Conservation (phyloP, 768 basidiomycete genomes). For the Boletus reticulatus region DNA sequence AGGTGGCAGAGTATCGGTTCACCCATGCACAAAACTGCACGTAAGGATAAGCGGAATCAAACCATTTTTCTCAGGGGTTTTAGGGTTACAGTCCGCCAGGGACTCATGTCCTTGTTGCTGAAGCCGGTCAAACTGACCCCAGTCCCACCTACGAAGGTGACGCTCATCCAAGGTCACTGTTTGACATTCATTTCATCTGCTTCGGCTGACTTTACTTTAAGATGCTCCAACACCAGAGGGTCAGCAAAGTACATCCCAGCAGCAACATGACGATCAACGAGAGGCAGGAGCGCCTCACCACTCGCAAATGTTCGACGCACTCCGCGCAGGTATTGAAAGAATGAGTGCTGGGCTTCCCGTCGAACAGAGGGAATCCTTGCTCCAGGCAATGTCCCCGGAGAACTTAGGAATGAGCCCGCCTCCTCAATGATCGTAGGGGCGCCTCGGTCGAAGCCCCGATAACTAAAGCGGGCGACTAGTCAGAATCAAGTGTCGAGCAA, state of each 20-base stretch:
- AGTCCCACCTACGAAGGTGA: too few relatives aligned
- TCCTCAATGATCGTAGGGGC: slow-evolving; percentile 54
- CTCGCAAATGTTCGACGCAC: slow-evolving; percentile 74
- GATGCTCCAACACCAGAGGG: too few relatives aligned
- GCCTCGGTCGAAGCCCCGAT: slow-evolving; percentile 80
- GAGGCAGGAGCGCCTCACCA: slow-evolving; percentile 49
- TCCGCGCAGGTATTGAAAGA: slow-evolving; percentile 82
- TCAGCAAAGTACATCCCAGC: neutral
- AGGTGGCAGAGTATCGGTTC: too few relatives aligned
- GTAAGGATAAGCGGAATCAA: too few relatives aligned
- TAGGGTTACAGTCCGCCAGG: too few relatives aligned
- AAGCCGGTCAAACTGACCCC: too few relatives aligned
- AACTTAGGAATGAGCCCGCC: slow-evolving; percentile 66
- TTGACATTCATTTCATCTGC: too few relatives aligned
- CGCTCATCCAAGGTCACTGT: too few relatives aligned
- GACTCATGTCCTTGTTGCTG: too few relatives aligned
- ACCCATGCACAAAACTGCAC: too few relatives aligned
- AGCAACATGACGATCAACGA: neutral
- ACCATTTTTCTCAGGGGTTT: too few relatives aligned
- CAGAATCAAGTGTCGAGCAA: neutral
- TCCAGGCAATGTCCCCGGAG: slow-evolving; percentile 64
- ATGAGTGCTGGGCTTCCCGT: slow-evolving; percentile 84
- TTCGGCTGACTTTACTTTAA: too few relatives aligned
- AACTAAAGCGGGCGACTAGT: slow-evolving; percentile 36
- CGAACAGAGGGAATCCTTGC: slow-evolving; percentile 78